Base-by-base conservation (phyloP, 1,284 basidiomycete genomes). In the Malassezia sympodialis region DNA sequence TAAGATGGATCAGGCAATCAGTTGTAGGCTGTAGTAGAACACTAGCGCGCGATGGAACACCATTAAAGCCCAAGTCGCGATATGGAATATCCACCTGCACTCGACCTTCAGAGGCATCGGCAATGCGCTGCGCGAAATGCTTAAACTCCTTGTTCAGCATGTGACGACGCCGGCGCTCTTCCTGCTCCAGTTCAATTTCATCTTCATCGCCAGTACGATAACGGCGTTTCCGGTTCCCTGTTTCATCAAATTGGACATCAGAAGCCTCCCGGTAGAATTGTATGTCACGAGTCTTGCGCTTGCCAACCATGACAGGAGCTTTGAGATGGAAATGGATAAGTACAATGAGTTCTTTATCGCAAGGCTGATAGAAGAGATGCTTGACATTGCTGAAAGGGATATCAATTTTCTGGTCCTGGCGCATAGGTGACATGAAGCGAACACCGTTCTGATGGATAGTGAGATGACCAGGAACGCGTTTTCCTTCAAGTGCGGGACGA, bases 261-360 rank as follows among this genome's bases (percentile, higher is more conserved):
- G 89, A 88, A 2, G 91, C 94, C 78, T 99, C 94, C 23, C 94
- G 87, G 79, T 88, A 94, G 77, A 98, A 96, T 82, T 98, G 94
- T 8, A 98, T 83, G 74, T 99, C 94, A 85, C 86, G 87, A 17
- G 91, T 86, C 77, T 98, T 98, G 78, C 90, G 93, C 81, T 98
- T 98, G 61, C 94, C 93, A 65, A 98, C 87, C 82, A 98, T 91
- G 76, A 98, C 98, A 3, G 94, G 94, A 2, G 90, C 83, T 76
- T 85, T 94, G 59, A 98, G 81, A 75, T 98, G 89, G 51, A 96
- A 78, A 75, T 98, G 94, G 30, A 96, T 82, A 57, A 98, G 86
- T 49, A 96, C 93, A 57, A 96, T 82, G 42, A 98, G 79, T 76
- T 99, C 94, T 67, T 90, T 86, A 66, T 99, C 94, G 72, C 93